These are phyloP conservation scores for Mediolabrus comicus DNA, from an alignment of 108 stramenopile genomes.

Conservation along the genomic window DNA sequence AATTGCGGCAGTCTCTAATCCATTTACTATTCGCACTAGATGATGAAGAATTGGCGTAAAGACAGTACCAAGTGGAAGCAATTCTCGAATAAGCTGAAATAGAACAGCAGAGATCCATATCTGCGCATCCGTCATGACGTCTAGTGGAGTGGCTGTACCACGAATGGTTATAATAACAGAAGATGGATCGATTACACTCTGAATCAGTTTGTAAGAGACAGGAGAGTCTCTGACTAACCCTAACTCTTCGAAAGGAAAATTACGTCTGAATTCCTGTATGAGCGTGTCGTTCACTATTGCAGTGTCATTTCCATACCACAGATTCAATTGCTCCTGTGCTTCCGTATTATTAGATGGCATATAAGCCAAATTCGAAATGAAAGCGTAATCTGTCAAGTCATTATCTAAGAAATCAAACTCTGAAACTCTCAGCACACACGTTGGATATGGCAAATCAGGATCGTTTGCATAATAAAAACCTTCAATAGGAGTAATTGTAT, in stretches of 20 bases:
- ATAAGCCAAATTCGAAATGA: constrained; percentile 53
- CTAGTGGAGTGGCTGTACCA: constrained; percentile 65
- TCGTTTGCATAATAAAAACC: constrained; percentile 20
- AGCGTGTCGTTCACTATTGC: constrained; percentile 38
- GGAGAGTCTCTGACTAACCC: constrained; percentile 6
- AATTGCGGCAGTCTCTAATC: constrained; percentile 25
- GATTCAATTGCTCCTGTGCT: constrained; percentile 22
- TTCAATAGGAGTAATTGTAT: constrained; percentile 5
- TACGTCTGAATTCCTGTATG: constrained; percentile 44
- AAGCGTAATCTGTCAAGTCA: constrained; percentile 49
- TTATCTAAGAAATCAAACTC: constrained; percentile 2
- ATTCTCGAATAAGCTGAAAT: constrained; percentile 56
- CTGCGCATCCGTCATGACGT: constrained; percentile 68
- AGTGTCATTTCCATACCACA: constrained; percentile 58
- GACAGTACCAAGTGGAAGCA: constrained; percentile 56
- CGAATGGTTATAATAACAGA: constrained; percentile 57
- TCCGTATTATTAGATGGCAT: constrained; percentile 24
- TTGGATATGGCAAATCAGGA: constrained; percentile 30
- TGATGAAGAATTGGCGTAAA: constrained; percentile 42
- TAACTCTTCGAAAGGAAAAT: constrained; percentile 1
- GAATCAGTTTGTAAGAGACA: constrained; percentile 57
- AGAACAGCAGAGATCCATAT: constrained; percentile 70
- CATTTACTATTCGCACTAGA: constrained; percentile 12
- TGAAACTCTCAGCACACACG: constrained; percentile 21
- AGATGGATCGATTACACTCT: constrained; percentile 23